Conservation (phyloP, 2,329 filamentous ascomycete genomes). For the Beauveria varroae region DNA sequence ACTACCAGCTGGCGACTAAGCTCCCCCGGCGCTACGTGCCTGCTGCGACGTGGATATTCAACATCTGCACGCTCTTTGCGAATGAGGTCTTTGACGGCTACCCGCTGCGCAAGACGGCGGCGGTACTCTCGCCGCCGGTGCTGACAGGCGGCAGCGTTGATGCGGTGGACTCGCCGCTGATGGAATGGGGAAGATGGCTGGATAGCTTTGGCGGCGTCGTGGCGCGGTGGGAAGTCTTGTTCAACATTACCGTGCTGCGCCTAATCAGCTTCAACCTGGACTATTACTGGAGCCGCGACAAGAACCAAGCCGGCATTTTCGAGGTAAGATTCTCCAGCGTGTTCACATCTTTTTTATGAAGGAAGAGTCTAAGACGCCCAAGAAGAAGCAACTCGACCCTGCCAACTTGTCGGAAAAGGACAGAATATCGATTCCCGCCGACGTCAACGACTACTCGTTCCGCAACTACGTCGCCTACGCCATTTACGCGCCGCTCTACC, state of each 20-base stretch:
- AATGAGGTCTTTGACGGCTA: constrained; percentile 84
- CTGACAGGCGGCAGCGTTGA: constrained; percentile 27
- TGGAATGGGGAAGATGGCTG: constrained; percentile 61
- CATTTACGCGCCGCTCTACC: constrained; percentile 87
- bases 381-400: constrained; percentile 97
- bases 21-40: constrained; percentile 67
- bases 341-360: too few species aligned
- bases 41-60: constrained; percentile 79
- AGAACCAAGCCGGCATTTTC: constrained; percentile 55
- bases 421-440: constrained; percentile 69
- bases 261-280: constrained; percentile 96
- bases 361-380: constrained; percentile 57
- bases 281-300: constrained; percentile 83
- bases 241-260: constrained; percentile 89
- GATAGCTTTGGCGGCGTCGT: constrained; percentile 80
- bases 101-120: constrained; percentile 55
- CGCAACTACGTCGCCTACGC: constrained; percentile 84
- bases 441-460: constrained; percentile 63
- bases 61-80: constrained; percentile 75
- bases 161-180: constrained; percentile 28
- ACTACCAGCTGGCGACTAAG: constrained; percentile 69
- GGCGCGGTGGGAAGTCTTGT: constrained; percentile 89
- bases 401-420: constrained; percentile 82
- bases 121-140: constrained; percentile 34
- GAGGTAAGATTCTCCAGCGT: constrained; percentile 57